Evolutionary conservation across 345 rosid species (phyloP).

Genomic region (Gossypium anomalum): DNA sequence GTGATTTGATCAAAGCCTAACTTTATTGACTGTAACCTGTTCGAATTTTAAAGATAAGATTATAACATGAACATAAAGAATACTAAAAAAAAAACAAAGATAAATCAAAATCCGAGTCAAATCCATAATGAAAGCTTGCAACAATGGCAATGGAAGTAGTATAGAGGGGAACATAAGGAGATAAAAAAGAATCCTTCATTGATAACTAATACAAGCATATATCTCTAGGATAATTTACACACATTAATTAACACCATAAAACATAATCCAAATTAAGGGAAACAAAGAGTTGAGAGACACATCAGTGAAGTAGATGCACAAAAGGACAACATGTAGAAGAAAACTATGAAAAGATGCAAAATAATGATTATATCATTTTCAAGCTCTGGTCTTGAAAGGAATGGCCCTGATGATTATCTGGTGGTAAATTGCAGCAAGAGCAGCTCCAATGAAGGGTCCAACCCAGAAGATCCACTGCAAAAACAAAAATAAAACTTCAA

Average conservation of each 20-base stretch:
- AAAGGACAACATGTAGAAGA: slow-evolving; percentile 3
- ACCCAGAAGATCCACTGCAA: slow-evolving; percentile 75
- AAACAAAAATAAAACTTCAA: not conserved
- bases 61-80: too few species aligned
- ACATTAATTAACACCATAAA: not conserved
- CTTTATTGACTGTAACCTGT: too few species aligned
- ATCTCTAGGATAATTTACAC: slow-evolving; percentile 26
- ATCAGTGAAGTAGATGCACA: not conserved
- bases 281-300: not conserved
- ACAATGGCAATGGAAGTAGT: not conserved
- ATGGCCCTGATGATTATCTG: slow-evolving; percentile 66
- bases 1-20: too few species aligned
- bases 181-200: slow-evolving; percentile 21
- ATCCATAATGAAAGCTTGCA: not conserved
- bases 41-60: too few species aligned
- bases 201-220: not conserved
- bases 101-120: too few species aligned
- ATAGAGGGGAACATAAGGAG: not conserved
- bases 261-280: not conserved
- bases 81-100: too few species aligned
- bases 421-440: slow-evolving; percentile 69
- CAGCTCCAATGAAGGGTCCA: slow-evolving; percentile 73
- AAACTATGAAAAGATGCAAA: not conserved
- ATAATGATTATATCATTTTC: not conserved
- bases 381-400: slow-evolving; percentile 56